Percentiles rank a stretch among this genome's conserved stretches.
Evolutionary conservation across 768 basidiomycete genomes (phyloP).

Genomic region (Scleroderma bovista): DNA sequence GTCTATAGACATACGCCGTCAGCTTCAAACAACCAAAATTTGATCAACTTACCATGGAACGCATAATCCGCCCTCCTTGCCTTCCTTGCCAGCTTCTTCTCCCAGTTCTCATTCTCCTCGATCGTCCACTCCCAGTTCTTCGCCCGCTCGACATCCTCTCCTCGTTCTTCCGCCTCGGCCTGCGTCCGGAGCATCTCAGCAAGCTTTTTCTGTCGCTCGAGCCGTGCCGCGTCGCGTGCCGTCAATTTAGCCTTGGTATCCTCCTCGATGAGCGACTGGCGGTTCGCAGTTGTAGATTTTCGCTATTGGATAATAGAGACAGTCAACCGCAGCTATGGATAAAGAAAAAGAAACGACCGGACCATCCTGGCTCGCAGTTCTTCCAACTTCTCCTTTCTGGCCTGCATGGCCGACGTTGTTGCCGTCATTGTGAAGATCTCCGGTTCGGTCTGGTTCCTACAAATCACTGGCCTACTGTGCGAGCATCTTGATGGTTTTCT

Average conservation of each 20-base stretch:
- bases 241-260: constrained; percentile 70
- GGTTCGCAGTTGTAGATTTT: constrained; percentile 75
- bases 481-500: no score
- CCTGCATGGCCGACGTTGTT: constrained; percentile 48
- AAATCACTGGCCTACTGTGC: no score
- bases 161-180: constrained; percentile 83
- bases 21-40: not conserved
- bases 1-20: constrained; percentile 43
- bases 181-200: constrained; percentile 83
- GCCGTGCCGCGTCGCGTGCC: constrained; percentile 72
- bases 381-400: constrained; percentile 72
- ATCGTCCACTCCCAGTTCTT: constrained; percentile 96
- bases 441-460: no score
- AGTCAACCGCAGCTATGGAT: no score
- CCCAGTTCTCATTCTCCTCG: constrained; percentile 96
- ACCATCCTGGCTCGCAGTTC: constrained; percentile 79
- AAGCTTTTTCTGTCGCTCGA: constrained; percentile 87
- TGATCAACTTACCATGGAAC: constrained; percentile 70
- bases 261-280: constrained; percentile 81
- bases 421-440: no score
- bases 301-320: constrained; percentile 53
- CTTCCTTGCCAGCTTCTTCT: constrained; percentile 82
- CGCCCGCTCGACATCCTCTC: constrained; percentile 86
- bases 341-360: constrained; percentile 3
- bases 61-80: constrained; percentile 80